These are phyloP conservation scores for Effrenium voratum DNA, from an alignment of 73 alveolate species.

Conservation along the genomic window DNA sequence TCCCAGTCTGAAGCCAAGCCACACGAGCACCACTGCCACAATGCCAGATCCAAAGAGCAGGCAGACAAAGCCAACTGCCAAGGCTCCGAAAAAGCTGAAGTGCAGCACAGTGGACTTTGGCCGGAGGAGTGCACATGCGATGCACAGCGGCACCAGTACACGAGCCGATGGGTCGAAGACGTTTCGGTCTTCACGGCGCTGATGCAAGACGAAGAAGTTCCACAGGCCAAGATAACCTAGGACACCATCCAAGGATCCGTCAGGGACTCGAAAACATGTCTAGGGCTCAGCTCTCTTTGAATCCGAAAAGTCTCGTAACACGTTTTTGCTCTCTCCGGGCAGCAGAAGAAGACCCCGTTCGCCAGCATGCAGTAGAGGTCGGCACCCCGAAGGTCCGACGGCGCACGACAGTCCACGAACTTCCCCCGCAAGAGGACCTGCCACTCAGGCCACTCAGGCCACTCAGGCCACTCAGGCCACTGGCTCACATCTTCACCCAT, in stretches of 20 bases:
- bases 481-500: no score
- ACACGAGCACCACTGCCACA: slow-evolving; percentile 4
- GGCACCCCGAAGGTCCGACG: slow-evolving; percentile 1
- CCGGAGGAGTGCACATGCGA: slow-evolving; percentile 2
- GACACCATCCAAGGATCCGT: background rate
- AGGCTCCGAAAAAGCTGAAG: slow-evolving; percentile 27
- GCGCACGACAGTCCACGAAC: background rate
- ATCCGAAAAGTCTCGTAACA: background rate
- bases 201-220: slow-evolving; percentile 5
- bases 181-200: slow-evolving; percentile 33
- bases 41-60: background rate
- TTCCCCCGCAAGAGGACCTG: no score
- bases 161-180: slow-evolving; percentile 30
- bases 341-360: slow-evolving; percentile 58
- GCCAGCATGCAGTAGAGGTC: slow-evolving; percentile 40
- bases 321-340: background rate
- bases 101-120: background rate
- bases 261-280: no score
- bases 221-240: slow-evolving; percentile 32
- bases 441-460: no score
- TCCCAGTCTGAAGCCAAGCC: background rate
- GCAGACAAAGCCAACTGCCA: background rate
- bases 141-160: slow-evolving; percentile 61
- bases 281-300: background rate
- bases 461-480: no score